Evolutionary conservation across 495 filamentous ascomycete species (phyloP), one percentile per base, ranked within the genome.

Genomic region (Penicillium steckii): DNA sequence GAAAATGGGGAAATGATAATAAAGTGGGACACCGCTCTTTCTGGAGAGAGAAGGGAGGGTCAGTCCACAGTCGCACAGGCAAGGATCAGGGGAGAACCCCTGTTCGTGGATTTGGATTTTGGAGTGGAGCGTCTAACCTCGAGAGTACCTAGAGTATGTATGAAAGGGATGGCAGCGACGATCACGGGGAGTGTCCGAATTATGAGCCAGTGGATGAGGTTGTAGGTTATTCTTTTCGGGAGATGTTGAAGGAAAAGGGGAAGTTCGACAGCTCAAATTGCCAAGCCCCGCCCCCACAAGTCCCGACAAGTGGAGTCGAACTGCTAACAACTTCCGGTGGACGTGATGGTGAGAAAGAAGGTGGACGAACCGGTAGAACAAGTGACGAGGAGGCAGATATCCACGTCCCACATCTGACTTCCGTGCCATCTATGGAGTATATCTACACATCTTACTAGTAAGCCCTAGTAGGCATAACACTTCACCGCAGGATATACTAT

Each of bases 281-380:
- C 56, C 53, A 60, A 57, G 56, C 18, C 55, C 48, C 50, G 12
- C 57, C 48, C 52, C 57, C 57, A 56, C 56, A 55, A 46, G 21
- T 21, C 18, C 37, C 30, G 35, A 18, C 22, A 40, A 35, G 40
- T 43, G 48, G 38, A 29, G 18, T 24, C n/a, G 33, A 30, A 54
- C 35, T 43, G 15, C 35, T 27, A 35, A 48, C 51, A 43, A 33
- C 37, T 38, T 48, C 51, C 44, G 51, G n/a, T 23, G 35, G 33
- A n/a, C 33, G 33, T 37, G 33, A 27, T 27, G 26, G 26, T 10
- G 26, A 27, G 26, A 27, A 17, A 18, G 6, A 30, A 8, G n/a
- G 17, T 22, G 19, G 19, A 40, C 44, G 44, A 48, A 49, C 52
- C 42, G 15, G 30, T 55, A 55, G 46, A 26, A 48, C 52, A 27